Conservation (phyloP, 208 protist genomes). For the Trypanosoma vivax region DNA sequence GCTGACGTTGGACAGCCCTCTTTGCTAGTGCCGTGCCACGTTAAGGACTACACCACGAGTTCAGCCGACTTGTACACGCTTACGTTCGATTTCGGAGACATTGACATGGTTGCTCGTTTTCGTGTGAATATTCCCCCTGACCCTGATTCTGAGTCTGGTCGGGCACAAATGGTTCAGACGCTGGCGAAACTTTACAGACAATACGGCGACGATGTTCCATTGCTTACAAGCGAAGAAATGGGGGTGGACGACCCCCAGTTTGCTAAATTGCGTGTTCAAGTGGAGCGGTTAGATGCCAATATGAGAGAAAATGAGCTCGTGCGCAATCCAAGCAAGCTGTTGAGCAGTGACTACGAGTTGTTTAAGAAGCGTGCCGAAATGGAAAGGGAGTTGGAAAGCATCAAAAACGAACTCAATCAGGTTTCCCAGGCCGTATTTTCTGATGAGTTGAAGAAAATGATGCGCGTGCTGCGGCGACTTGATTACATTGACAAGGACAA, state of each 20-base stretch:
- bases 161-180: conserved; percentile 70
- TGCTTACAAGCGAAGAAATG: conserved; percentile 96
- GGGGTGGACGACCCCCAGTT: conserved; percentile 86
- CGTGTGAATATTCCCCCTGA: conserved; percentile 75
- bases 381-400: conserved; percentile 51
- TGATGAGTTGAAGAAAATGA: conserved; percentile 94
- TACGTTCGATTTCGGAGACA: conserved; percentile 79
- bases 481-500: conserved; percentile 97
- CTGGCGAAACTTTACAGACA: conserved; percentile 69
- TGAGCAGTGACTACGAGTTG: conserved; percentile 48
- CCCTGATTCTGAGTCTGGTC: conserved; percentile 65
- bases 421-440: conserved; percentile 87
- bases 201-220: conserved; percentile 74
- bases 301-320: conserved; percentile 60
- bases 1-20: conserved; percentile 34
- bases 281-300: conserved; percentile 81
- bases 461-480: conserved; percentile 94
- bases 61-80: conserved; percentile 82
- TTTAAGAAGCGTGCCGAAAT: conserved; percentile 71
- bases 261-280: conserved; percentile 66
- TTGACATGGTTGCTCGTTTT: conserved; percentile 64
- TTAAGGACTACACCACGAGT: conserved; percentile 72
- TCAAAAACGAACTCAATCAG: conserved; percentile 78
- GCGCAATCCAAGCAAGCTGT: conserved; percentile 48
- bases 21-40: conserved; percentile 58